phyloP scores from a whole-genome alignment of 768 basidiomycete species.

The Suillus alpinus region DNA sequence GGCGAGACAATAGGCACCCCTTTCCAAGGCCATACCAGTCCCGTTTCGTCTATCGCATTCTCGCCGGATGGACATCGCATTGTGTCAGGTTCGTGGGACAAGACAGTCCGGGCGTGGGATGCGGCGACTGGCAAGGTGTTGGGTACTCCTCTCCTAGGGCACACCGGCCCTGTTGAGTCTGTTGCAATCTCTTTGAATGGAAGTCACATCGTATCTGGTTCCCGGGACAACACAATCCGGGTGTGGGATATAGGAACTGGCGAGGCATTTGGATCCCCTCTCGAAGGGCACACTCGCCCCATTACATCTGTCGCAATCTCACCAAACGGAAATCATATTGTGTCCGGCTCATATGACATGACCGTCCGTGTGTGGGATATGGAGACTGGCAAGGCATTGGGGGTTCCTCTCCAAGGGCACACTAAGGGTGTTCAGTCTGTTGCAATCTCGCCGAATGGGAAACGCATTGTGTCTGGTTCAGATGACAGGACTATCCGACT shows the following conservation, averaged over 20 bases:
- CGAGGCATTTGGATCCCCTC: background rate
- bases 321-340: background rate
- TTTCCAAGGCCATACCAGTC: background rate
- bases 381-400: constrained; percentile 15
- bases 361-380: constrained; percentile 13
- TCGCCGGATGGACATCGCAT: constrained; percentile 9
- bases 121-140: background rate
- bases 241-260: background rate
- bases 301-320: background rate
- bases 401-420: constrained; percentile 11
- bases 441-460: background rate
- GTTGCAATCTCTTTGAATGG: constrained; percentile 28
- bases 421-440: background rate
- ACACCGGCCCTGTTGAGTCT: background rate
- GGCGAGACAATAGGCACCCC: background rate
- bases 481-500: background rate
- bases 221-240: background rate
- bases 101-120: constrained; percentile 14
- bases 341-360: background rate
- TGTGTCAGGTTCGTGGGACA: constrained; percentile 12
- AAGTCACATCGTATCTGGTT: constrained; percentile 22
- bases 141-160: background rate
- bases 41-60: background rate
- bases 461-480: background rate
- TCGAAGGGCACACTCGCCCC: background rate